Base-by-base conservation (phyloP, 2,329 filamentous ascomycete genomes). In the Chalara sp. region DNA sequence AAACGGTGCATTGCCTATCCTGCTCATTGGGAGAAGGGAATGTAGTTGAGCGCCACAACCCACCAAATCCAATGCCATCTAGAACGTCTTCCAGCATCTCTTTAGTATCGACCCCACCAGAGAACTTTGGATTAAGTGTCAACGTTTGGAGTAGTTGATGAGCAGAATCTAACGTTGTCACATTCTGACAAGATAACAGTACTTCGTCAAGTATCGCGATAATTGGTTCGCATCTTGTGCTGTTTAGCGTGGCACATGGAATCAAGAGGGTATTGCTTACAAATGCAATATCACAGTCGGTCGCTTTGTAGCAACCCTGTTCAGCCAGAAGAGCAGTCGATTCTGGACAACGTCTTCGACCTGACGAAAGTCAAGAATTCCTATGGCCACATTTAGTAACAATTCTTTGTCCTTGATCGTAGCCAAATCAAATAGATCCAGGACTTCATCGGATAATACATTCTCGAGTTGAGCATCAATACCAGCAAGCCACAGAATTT, bases 321-420 rank as follows among this genome's bases (percentile, higher is more conserved):
- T 79, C 35, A 87, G 70, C 79, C 82, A 84, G 12, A 70, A 62
- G 3, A 87, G 67, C 12, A 73, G 78, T 11, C 80, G 73, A 42
- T 76, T 75, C 62, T 86, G 83, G 13, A 82, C 73, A 1, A 71
- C 70, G 50, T 86, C 81, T 51, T 86, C 83, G 6, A 85, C 68
- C 51, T 78, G 78, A 50, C 79, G 76, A 59, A 87, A 86, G 61
- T 87, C 83, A 7, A 86, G 76, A 41, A 86, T 70, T 60, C 79
- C 76, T 50, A 86, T 81, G 1, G 79, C 80, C 3, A 79, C 79
- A 54, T 79, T 81, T 5, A 86, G 71, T 12, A 87, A 66, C 10
- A 86, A 63, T 53, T 85, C 80, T 56, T 79, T 77, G 54, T 86
- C 81, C 48, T 75, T 76, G 58, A 83, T 72, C 5, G 62, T 53